Conservation (phyloP, 2,329 filamentous ascomycete species). For the Alternaria ventricosa region DNA sequence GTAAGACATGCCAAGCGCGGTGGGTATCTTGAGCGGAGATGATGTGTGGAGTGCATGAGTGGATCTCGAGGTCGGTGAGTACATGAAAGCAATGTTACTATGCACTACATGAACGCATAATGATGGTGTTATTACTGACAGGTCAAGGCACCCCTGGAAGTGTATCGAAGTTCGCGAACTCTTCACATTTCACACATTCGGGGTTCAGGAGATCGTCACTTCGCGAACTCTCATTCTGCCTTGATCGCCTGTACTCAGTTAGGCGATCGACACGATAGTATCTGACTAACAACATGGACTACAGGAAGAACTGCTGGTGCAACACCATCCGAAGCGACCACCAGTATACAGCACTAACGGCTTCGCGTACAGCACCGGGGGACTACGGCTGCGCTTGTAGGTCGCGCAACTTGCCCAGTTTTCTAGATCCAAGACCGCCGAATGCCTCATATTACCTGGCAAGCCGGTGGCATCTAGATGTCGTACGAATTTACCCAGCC, state of each 20-base stretch:
- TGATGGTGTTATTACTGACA: not conserved
- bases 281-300: not conserved
- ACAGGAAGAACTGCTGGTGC: not conserved
- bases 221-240: not conserved
- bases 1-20: conserved; percentile 5
- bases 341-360: not conserved
- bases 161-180: not conserved
- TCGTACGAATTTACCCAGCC: not conserved
- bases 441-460: not conserved
- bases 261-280: not conserved
- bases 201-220: not conserved
- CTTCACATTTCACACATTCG: not conserved
- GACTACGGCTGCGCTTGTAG: not conserved
- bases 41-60: conserved; percentile 9
- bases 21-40: conserved; percentile 5
- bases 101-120: not conserved
- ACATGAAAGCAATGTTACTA: not conserved
- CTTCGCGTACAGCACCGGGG: not conserved
- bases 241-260: not conserved
- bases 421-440: not conserved
- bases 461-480: not conserved
- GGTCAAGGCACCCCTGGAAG: not conserved
- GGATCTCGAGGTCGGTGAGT: conserved; percentile 5
- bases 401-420: not conserved
- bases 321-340: not conserved